Conservation (phyloP, 2,329 filamentous ascomycete species). For the Apiospora arundinis region DNA sequence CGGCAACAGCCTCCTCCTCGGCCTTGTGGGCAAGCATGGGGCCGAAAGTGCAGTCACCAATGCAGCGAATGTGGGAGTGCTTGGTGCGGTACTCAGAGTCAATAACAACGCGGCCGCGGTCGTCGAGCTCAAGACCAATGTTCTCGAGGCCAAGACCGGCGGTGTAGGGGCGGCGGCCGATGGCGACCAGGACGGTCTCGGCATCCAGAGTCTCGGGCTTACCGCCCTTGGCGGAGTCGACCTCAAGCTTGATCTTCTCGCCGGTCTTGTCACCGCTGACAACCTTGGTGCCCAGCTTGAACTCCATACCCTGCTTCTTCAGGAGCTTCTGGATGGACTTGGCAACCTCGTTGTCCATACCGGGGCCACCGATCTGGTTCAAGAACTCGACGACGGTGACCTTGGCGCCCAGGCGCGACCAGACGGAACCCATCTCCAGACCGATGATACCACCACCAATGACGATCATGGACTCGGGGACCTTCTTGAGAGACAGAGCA, state of each 20-base stretch:
- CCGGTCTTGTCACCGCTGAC: conserved; percentile 80
- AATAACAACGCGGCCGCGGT: conserved; percentile 93
- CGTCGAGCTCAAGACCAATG: conserved; percentile 88
- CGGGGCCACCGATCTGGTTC: conserved; percentile 93
- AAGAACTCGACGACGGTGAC: conserved; percentile 98
- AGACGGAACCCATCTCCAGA: conserved; percentile 97
- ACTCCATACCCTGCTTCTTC: conserved; percentile 95
- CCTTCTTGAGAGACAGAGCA: conserved; percentile 85
- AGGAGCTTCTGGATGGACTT: conserved; percentile 93
- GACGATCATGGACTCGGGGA: conserved; percentile 95
- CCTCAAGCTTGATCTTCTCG: conserved; percentile 78
- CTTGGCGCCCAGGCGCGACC: conserved; percentile 91
- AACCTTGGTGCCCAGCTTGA: conserved; percentile 98
- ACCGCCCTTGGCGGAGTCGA: conserved; percentile 94
- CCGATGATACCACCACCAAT: conserved; percentile 99
- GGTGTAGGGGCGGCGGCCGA: conserved; percentile 95
- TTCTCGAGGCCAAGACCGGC: conserved; percentile 91
- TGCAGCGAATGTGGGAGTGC: conserved; percentile 93
- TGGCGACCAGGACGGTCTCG: conserved; percentile 95
- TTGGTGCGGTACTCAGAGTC: conserved; percentile 99
- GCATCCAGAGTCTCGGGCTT: conserved; percentile 92
- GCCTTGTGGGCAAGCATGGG: conserved; percentile 99
- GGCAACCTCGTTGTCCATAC: conserved; percentile 94
- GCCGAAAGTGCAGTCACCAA: conserved; percentile 95
- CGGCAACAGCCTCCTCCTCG: conserved; percentile 95